Evolutionary conservation across 2,329 filamentous ascomycete species (phyloP).

Genomic region (Fusarium sp.): DNA sequence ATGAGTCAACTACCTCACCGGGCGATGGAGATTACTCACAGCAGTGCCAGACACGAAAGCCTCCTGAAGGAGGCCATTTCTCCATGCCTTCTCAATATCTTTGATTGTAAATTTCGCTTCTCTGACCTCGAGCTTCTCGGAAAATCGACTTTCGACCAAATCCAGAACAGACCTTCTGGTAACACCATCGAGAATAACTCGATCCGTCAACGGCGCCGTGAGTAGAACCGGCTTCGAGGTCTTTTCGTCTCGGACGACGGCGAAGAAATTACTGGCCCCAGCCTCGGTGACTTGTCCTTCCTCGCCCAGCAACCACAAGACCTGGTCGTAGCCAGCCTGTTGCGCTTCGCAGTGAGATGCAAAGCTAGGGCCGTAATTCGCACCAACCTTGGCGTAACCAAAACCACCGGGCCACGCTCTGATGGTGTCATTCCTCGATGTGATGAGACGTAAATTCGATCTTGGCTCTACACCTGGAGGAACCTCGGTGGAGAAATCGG

Average conservation of each 20-base stretch:
- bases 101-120: neutral
- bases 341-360: neutral
- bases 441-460: neutral
- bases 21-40: neutral
- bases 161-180: neutral
- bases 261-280: neutral
- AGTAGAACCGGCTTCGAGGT: neutral
- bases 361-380: neutral
- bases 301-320: accelerated
- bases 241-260: neutral
- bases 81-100: accelerated
- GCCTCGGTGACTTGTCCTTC: neutral
- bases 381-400: neutral
- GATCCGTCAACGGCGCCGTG: neutral
- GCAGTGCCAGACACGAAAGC: neutral
- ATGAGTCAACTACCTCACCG: accelerated
- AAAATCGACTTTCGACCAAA: accelerated
- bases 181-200: neutral
- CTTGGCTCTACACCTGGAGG: neutral
- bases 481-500: neutral
- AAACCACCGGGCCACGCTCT: neutral
- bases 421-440: neutral
- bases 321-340: neutral
- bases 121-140: neutral
- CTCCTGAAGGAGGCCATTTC: neutral